A percentile compares a stretch with the other conserved stretches of the same genome.
Conservation (phyloP, 768 basidiomycete species). For the Suillus hirtellus region DNA sequence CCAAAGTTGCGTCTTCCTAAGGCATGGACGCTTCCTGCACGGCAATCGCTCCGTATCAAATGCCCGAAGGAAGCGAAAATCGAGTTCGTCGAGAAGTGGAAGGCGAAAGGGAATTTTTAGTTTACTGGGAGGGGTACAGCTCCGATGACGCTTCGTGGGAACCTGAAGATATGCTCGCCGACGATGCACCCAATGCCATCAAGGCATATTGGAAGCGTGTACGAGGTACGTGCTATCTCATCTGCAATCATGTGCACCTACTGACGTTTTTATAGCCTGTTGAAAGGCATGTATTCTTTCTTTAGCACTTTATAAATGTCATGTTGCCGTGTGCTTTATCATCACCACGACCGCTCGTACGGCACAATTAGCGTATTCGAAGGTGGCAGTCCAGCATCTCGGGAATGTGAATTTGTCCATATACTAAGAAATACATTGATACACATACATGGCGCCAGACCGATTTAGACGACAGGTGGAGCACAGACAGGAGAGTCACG, state of each 20-base stretch:
- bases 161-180: slow-evolving; percentile 41
- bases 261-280: neutral
- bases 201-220: slow-evolving; percentile 37
- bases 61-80: slow-evolving; percentile 33
- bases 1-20: slow-evolving; percentile 41
- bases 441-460: neutral
- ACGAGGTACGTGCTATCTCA: slow-evolving; percentile 14
- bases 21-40: slow-evolving; percentile 54
- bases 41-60: slow-evolving; percentile 43
- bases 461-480: no score
- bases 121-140: slow-evolving; percentile 59
- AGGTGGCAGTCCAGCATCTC: neutral
- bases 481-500: no score
- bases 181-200: slow-evolving; percentile 51
- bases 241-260: neutral
- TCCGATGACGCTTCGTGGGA: slow-evolving; percentile 61
- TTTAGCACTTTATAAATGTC: neutral
- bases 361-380: neutral
- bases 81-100: slow-evolving; percentile 41
- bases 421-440: slow-evolving; percentile 3
- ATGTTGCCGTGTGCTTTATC: neutral
- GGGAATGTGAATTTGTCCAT: neutral
- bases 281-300: neutral
- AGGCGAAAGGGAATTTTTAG: slow-evolving; percentile 43
- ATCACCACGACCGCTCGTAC: neutral